Conservation (phyloP, 768 basidiomycete genomes). For the Cyclocybe cylindracea region DNA sequence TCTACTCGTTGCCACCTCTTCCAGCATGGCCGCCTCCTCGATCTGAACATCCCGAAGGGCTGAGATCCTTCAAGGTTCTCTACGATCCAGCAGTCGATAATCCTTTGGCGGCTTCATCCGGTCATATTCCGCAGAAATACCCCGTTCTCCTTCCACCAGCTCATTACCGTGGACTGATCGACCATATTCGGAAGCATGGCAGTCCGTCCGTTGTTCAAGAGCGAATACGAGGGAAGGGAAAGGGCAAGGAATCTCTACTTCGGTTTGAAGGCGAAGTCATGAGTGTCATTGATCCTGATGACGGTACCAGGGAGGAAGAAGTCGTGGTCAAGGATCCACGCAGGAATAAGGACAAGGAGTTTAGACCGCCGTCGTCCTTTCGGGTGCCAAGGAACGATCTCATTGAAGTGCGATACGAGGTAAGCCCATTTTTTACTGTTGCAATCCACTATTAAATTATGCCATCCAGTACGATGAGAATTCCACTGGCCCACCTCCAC, state of each 20-base stretch:
- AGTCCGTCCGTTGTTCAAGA: constrained; percentile 28
- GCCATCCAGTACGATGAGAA: constrained; percentile 69
- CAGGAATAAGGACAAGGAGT: constrained; percentile 39
- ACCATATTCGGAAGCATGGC: constrained; percentile 37
- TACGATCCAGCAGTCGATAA: constrained; percentile 61
- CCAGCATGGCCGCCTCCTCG: constrained; percentile 64
- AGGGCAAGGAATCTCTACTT: constrained; percentile 58
- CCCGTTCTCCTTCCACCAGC: constrained; percentile 17
- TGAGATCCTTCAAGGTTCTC: constrained; percentile 57
- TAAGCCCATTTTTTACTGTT: constrained; percentile 29
- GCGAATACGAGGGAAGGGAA: constrained; percentile 62
- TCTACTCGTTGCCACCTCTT: constrained; percentile 28
- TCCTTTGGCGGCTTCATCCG: constrained; percentile 21
- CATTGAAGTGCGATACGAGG: constrained; percentile 55
- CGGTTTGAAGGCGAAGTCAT: constrained; percentile 59
- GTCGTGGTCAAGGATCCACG: constrained; percentile 50
- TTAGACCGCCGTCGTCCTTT: constrained; percentile 20
- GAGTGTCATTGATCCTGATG: constrained; percentile 31
- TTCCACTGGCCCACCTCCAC: constrained; percentile 72
- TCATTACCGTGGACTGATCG: constrained; percentile 40
- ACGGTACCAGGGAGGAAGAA: constrained; percentile 32
- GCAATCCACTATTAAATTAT: constrained; percentile 6
- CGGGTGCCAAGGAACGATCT: constrained; percentile 35
- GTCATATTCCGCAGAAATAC: constrained; percentile 10
- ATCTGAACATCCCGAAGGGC: constrained; percentile 42